Evolutionary conservation across 1,284 basidiomycete genomes (phyloP).

Genomic region (Kalmanozyma brasiliensis): DNA sequence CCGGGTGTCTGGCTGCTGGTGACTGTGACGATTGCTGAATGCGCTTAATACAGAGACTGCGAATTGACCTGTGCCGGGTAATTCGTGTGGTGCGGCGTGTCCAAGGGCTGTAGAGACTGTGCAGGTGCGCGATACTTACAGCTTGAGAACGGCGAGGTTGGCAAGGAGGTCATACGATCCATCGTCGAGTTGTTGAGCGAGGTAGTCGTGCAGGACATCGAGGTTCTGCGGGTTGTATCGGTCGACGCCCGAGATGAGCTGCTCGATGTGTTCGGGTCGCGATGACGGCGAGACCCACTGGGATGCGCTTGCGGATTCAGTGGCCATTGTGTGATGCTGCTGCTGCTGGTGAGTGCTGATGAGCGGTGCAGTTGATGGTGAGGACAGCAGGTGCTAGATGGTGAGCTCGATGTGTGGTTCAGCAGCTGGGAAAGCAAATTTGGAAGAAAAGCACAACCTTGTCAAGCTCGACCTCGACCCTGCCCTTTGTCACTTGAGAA

Average conservation of each 20-base stretch:
- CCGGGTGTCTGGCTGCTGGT: not conserved
- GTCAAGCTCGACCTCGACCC: slow-evolving; percentile 4
- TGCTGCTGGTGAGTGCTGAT: slow-evolving; percentile 8
- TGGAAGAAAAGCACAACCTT: slow-evolving; percentile 26
- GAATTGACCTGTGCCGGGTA: not conserved
- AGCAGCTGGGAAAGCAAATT: slow-evolving; percentile 26
- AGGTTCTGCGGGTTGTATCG: slow-evolving; percentile 96
- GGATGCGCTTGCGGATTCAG: slow-evolving; percentile 35
- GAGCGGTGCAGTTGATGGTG: too few species aligned
- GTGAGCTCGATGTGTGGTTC: not conserved
- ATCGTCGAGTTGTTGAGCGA: slow-evolving; percentile 87
- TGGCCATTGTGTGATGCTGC: slow-evolving; percentile 27
- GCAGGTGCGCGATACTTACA: slow-evolving; percentile 72
- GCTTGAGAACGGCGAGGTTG: slow-evolving; percentile 86
- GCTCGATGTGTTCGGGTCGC: slow-evolving; percentile 62
- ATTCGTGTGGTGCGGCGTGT: slow-evolving; percentile 9
- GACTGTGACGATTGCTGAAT: not conserved
- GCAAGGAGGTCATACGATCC: slow-evolving; percentile 92
- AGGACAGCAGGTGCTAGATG: not conserved
- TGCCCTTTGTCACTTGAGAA: not conserved
- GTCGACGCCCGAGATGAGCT: slow-evolving; percentile 72
- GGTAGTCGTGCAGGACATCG: slow-evolving; percentile 90
- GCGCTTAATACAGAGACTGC: not conserved
- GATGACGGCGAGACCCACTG: slow-evolving; percentile 52
- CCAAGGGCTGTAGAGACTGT: not conserved